Evolutionary conservation across 441 rosid species (phyloP).

Genomic region (Hura crepitans): DNA sequence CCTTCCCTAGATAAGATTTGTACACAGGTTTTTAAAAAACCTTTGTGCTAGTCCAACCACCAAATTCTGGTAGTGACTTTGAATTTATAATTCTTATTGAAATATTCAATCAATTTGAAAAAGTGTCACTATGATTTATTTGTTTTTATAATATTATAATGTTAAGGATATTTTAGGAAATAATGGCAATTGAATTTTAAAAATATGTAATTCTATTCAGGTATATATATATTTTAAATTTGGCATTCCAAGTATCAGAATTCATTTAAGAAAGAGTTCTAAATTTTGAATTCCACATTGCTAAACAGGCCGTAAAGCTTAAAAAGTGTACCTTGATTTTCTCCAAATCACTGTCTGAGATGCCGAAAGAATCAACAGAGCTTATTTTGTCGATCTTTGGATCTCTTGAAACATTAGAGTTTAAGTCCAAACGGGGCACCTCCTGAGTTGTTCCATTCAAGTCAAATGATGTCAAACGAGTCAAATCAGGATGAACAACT

Average conservation of each 20-base stretch:
- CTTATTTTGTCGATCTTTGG: conserved; percentile 33
- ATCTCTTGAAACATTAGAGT: conserved; percentile 32
- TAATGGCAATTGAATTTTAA: too few relatives aligned
- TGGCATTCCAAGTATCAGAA: too few relatives aligned
- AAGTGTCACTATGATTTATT: too few relatives aligned
- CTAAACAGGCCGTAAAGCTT: conserved; percentile 1
- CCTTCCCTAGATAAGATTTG: neutral
- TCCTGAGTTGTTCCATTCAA: conserved; percentile 63
- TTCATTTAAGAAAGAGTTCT: too few relatives aligned
- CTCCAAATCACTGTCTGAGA: conserved; percentile 64
- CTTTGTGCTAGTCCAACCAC: neutral
- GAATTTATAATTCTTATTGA: too few relatives aligned
- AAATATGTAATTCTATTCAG: too few relatives aligned
- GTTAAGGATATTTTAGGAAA: too few relatives aligned
- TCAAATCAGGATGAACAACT: conserved; percentile 33
- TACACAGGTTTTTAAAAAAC: neutral
- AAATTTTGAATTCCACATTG: too few relatives aligned
- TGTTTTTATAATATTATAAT: too few relatives aligned
- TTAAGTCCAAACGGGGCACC: conserved; percentile 38
- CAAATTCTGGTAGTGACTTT: too few relatives aligned
- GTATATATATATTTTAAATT: too few relatives aligned
- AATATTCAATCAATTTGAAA: too few relatives aligned
- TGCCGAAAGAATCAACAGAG: conserved; percentile 36
- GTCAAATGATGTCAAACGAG: conserved; percentile 45
- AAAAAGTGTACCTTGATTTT: conserved; percentile 65